phyloP scores from a whole-genome alignment of 164 flowering plant genomes.

The Nelumbo lutea region DNA sequence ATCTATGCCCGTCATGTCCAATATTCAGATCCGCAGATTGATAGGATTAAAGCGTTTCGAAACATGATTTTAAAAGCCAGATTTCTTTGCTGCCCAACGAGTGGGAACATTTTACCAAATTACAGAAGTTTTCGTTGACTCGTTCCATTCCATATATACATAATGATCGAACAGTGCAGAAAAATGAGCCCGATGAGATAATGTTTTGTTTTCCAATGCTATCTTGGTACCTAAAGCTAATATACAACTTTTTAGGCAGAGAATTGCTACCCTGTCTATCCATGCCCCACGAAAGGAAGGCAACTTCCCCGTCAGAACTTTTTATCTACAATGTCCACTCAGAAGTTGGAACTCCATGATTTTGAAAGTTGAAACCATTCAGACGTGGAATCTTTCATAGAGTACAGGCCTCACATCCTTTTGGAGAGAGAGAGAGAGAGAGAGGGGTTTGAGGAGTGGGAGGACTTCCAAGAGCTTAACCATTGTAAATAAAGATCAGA shows the following conservation, averaged over 20 bases:
- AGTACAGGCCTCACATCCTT: constrained; percentile 77
- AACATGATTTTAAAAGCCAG: too few species aligned
- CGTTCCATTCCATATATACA: neutral
- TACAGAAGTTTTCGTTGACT: neutral
- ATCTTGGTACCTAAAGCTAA: constrained; percentile 1
- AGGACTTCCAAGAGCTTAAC: constrained; percentile 78
- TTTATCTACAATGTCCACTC: constrained; percentile 24
- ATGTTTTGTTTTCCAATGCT: neutral
- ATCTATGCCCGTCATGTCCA: too few species aligned
- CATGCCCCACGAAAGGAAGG: neutral
- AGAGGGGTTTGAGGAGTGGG: constrained; percentile 79
- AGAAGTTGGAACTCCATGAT: constrained; percentile 71
- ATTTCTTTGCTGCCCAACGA: neutral
- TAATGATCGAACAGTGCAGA: too few species aligned
- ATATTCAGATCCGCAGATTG: too few species aligned
- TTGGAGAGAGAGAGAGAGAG: too few species aligned
- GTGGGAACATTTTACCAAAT: neutral
- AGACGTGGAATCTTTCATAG: constrained; percentile 79
- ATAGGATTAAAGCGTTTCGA: too few species aligned
- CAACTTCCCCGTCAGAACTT: neutral
- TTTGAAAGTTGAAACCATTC: constrained; percentile 70
- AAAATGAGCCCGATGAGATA: neutral
- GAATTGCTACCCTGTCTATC: neutral
- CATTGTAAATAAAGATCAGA: neutral
- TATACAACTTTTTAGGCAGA: neutral